A percentile compares a stretch with the other conserved stretches of the same genome.
Conservation (phyloP, 139 green algal species). For the Chlamydomonas applanata region DNA sequence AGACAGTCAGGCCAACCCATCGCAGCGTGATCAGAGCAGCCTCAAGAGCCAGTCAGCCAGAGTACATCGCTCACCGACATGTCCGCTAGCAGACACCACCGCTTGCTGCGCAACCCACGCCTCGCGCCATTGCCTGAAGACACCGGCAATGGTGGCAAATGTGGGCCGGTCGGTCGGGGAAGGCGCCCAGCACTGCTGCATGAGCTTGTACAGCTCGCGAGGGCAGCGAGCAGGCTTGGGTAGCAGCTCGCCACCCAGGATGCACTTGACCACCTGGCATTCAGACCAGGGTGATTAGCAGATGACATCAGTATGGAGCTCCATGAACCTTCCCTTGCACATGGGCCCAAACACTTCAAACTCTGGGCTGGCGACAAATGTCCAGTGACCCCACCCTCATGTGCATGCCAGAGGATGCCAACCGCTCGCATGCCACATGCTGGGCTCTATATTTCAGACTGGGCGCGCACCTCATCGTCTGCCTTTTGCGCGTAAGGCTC, state of each 20-base stretch:
- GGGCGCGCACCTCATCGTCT: slow-evolving; percentile 28
- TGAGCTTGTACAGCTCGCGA: slow-evolving; percentile 44
- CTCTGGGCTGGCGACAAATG: no score
- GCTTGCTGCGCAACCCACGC: not conserved
- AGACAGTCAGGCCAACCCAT: no score
- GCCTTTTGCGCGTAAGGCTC: slow-evolving; percentile 44
- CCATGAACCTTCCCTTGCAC: not conserved
- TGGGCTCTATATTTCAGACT: no score
- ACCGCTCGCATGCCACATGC: not conserved
- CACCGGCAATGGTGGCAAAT: slow-evolving; percentile 22
- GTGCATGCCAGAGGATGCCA: not conserved
- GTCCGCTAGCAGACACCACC: no score
- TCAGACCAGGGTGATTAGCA: not conserved
- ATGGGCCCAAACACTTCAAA: not conserved
- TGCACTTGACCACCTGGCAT: slow-evolving; percentile 27
- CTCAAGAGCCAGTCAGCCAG: no score
- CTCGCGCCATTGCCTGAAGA: not conserved
- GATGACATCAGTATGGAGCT: not conserved
- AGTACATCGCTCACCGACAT: no score
- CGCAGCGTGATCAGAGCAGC: no score
- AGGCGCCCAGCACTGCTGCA: slow-evolving; percentile 46
- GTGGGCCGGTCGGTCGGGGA: slow-evolving; percentile 33
- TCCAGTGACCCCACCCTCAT: not conserved
- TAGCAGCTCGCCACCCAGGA: slow-evolving; percentile 30
- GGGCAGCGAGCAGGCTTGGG: slow-evolving; percentile 38